These are phyloP conservation scores for Ceratocystis harringtonii DNA, from an alignment of 2,329 filamentous ascomycete genomes.

Conservation along the genomic window DNA sequence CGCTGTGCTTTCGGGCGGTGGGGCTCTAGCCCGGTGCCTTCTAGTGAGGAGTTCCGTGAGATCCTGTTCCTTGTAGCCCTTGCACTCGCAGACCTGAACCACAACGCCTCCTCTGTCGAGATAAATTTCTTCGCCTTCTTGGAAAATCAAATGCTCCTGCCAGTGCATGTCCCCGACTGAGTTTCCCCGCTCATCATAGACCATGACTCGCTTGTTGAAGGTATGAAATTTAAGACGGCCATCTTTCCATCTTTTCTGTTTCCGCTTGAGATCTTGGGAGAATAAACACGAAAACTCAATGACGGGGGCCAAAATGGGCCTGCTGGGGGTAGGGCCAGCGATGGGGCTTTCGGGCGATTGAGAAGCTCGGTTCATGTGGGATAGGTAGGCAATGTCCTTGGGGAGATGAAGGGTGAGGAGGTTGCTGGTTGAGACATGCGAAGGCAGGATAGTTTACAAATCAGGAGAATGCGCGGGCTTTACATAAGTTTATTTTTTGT, in stretches of 20 bases:
- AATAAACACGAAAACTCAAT: conserved; percentile 75
- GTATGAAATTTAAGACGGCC: conserved; percentile 74
- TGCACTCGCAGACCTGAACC: conserved; percentile 63
- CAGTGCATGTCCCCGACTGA: conserved; percentile 77
- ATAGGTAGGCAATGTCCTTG: not conserved
- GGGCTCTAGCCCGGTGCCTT: conserved; percentile 22
- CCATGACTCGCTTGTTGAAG: conserved; percentile 84
- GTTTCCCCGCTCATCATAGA: conserved; percentile 68
- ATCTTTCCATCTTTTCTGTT: conserved; percentile 90
- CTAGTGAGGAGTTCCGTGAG: conserved; percentile 61
- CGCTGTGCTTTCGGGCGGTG: conserved; percentile 17
- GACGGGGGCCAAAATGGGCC: conserved; percentile 55
- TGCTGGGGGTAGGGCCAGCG: conserved; percentile 1
- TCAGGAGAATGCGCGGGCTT: not conserved
- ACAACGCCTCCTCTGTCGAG: conserved; percentile 62
- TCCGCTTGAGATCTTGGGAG: conserved; percentile 69
- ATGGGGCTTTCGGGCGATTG: not conserved
- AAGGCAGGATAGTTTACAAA: not conserved
- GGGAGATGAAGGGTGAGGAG: not conserved
- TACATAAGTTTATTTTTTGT: not conserved
- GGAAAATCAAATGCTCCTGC: conserved; percentile 51
- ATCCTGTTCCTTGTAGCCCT: conserved; percentile 63
- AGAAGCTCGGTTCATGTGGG: conserved; percentile 5
- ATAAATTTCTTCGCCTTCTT: conserved; percentile 67
- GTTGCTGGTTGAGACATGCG: not conserved